These are phyloP conservation scores for Physcomitrellopsis africana DNA, from an alignment of 225 moss, liverwort and hornwort genomes.

Conservation along the genomic window DNA sequence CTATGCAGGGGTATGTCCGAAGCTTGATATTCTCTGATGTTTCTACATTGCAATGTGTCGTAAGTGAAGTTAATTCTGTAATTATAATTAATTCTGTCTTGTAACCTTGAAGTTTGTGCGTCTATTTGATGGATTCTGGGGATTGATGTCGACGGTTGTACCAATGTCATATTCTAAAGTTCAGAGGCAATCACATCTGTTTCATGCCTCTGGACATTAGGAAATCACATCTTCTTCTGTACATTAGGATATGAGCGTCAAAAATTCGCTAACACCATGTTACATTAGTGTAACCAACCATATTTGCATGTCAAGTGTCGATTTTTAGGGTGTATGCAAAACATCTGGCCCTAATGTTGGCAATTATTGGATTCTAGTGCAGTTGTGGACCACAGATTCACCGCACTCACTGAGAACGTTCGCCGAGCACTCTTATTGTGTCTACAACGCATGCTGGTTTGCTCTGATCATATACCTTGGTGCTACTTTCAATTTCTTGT, in stretches of 20 bases:
- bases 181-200: background rate
- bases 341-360: constrained; percentile 28
- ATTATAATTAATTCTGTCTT: background rate
- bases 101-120: constrained; percentile 5
- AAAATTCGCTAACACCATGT: background rate
- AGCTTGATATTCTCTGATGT: constrained; percentile 18
- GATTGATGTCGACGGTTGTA: background rate
- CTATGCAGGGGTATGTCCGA: constrained; percentile 7
- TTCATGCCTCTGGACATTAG: too few relatives aligned
- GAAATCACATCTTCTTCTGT: too few relatives aligned
- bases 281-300: background rate
- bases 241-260: background rate
- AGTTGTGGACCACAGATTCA: constrained; percentile 88
- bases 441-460: constrained; percentile 90
- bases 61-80: constrained; percentile 1
- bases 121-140: background rate
- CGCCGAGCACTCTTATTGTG: constrained; percentile 96
- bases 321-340: background rate
- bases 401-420: constrained; percentile 79
- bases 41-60: background rate
- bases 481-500: constrained; percentile 1
- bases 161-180: constrained; percentile 4
- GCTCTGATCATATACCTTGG: constrained; percentile 19
- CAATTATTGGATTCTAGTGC: constrained; percentile 45
- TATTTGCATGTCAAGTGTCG: constrained; percentile 16